A percentile compares a stretch with the other conserved stretches of the same genome.
These are phyloP conservation scores for Achaetomiella virescens DNA, from an alignment of 495 filamentous ascomycete genomes.

Conservation along the genomic window DNA sequence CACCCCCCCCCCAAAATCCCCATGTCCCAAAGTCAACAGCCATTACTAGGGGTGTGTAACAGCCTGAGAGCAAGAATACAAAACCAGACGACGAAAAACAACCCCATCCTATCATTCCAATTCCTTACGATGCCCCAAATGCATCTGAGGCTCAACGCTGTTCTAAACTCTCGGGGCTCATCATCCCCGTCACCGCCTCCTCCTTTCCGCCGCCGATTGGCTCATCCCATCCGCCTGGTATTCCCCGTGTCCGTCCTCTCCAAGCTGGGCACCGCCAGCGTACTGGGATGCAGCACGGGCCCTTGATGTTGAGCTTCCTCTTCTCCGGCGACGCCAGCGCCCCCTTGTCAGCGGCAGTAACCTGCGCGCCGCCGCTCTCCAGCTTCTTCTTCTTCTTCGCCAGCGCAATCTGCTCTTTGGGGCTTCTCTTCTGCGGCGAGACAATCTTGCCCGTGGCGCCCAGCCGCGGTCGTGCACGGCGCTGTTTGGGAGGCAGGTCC, in stretches of 20 bases:
- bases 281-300: no score
- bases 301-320: no score
- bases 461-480: conserved; percentile 84
- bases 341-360: conserved; percentile 13
- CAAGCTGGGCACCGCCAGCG: conserved; percentile 1
- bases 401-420: conserved; percentile 63
- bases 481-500: conserved; percentile 85
- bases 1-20: conserved; percentile 8
- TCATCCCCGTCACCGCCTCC: conserved; percentile 47
- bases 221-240: background rate
- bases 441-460: conserved; percentile 94
- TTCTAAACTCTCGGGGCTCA: conserved; percentile 62
- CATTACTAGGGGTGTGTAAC: background rate
- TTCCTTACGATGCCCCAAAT: background rate
- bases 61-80: conserved; percentile 6
- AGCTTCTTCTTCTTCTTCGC: conserved; percentile 71
- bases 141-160: conserved; percentile 17
- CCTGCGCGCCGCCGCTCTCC: conserved; percentile 40
- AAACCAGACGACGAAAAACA: conserved; percentile 14
- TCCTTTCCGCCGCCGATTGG: conserved; percentile 2
- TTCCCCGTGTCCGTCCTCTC: background rate
- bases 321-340: background rate
- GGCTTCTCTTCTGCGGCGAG: conserved; percentile 79
- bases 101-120: background rate
- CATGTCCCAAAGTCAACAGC: background rate